phyloP scores from a whole-genome alignment of 169 alveolate species.

The Prorocentrum cordatum region DNA sequence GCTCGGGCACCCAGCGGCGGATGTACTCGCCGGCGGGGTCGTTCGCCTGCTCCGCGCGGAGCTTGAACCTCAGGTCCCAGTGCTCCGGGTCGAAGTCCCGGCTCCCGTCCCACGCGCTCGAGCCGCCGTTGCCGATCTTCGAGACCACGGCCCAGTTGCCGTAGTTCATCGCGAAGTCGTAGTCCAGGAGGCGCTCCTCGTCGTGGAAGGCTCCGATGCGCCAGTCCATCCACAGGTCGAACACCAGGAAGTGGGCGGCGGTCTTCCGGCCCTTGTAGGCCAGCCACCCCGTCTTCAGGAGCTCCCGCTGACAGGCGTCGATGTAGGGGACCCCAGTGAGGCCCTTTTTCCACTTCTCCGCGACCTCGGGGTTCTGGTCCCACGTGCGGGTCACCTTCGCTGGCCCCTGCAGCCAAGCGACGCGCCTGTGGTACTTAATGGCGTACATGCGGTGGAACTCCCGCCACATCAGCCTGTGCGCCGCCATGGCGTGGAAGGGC shows the following conservation, averaged over 20 bases:
- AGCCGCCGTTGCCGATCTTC: neutral
- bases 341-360: no score
- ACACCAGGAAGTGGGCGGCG: neutral
- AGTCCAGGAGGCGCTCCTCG: conserved; percentile 39
- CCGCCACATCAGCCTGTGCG: conserved; percentile 49
- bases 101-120: no score
- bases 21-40: conserved; percentile 25
- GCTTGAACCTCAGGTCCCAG: neutral
- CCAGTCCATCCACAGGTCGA: conserved; percentile 2
- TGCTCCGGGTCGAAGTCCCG: neutral
- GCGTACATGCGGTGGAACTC: conserved; percentile 49
- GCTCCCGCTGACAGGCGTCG: conserved; percentile 59
- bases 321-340: conserved; percentile 29
- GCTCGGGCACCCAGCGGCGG: conserved; percentile 43
- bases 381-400: no score
- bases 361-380: neutral
- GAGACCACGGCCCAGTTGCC: conserved; percentile 65
- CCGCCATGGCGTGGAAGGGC: neutral
- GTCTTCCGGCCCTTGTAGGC: conserved; percentile 22
- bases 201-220: conserved; percentile 48
- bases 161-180: conserved; percentile 47
- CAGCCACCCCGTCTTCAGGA: conserved; percentile 56
- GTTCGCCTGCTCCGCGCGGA: no score
- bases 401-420: conserved; percentile 57
- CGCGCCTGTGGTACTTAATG: conserved; percentile 58